These are phyloP conservation scores for Salvia hispanica DNA, from an alignment of 257 asterid genomes.

Conservation along the genomic window DNA sequence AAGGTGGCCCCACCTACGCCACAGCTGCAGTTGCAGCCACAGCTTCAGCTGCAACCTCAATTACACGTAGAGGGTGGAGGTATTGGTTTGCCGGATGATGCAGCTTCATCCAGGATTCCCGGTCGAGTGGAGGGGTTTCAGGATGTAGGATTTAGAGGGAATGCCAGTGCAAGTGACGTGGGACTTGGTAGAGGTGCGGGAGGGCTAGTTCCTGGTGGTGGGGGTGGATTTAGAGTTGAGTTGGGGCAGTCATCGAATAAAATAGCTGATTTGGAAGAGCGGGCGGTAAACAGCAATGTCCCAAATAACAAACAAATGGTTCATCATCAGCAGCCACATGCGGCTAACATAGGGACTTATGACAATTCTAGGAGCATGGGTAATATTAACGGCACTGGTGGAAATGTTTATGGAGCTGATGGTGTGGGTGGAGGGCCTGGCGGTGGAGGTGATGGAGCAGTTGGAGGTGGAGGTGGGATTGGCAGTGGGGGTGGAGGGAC, in stretches of 20 bases:
- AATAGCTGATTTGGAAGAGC: conserved; percentile 37
- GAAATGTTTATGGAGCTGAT: conserved; percentile 34
- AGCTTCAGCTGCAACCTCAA: conserved; percentile 30
- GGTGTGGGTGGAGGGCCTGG: conserved; percentile 34
- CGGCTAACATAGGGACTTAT: conserved; percentile 26
- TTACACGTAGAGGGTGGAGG: conserved; percentile 38
- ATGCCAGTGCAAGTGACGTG: conserved; percentile 26
- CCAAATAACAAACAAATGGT: conserved; percentile 37
- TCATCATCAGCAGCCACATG: conserved; percentile 34
- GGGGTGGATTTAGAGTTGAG: conserved; percentile 44
- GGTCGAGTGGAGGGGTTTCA: conserved; percentile 45
- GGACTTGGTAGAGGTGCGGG: conserved; percentile 47
- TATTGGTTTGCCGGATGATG: conserved; percentile 38
- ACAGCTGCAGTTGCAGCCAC: neutral
- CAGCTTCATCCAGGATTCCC: conserved; percentile 39
- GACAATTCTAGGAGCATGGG: conserved; percentile 32
- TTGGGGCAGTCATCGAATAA: conserved; percentile 38
- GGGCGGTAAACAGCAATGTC: conserved; percentile 24
- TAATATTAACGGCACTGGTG: conserved; percentile 40
- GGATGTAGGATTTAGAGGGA: conserved; percentile 48
- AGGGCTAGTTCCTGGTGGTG: conserved; percentile 37
- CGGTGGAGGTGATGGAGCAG: conserved; percentile 34
- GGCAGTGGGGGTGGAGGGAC: conserved; percentile 41
- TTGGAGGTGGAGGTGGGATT: conserved; percentile 57
- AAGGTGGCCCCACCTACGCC: conserved; percentile 32